Percentiles rank a stretch among this genome's conserved stretches.
phyloP scores from a whole-genome alignment of 2,329 filamentous ascomycete species.

The Apiospora rasikravindrae region DNA sequence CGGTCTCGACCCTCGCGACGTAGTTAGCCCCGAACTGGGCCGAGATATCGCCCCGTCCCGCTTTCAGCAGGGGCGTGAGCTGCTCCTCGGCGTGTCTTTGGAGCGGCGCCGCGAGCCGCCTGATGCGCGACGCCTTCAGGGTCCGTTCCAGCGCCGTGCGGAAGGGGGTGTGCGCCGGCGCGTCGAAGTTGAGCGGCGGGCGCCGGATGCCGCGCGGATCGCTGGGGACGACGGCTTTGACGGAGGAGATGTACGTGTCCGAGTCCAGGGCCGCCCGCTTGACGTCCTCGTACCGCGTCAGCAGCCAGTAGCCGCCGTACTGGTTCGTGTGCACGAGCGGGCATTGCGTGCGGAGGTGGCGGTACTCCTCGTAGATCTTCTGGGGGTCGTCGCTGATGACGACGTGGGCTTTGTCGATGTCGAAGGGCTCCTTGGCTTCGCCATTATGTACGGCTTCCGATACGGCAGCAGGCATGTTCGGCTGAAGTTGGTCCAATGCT shows the following conservation, averaged over 20 bases:
- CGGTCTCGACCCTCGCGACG: constrained; percentile 29
- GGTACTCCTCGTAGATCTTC: constrained; percentile 29
- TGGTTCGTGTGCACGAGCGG: constrained; percentile 28
- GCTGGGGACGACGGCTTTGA: constrained; percentile 27
- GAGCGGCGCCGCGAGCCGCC: constrained; percentile 25
- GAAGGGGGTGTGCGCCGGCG: constrained; percentile 30
- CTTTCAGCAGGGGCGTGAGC: constrained; percentile 24
- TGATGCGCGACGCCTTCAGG: constrained; percentile 27
- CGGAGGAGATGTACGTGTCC: constrained; percentile 26
- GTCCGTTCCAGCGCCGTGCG: constrained; percentile 30
- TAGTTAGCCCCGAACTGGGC: constrained; percentile 29
- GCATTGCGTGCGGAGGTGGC: constrained; percentile 26
- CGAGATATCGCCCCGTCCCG: constrained; percentile 26
- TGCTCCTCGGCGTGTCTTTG: constrained; percentile 25
- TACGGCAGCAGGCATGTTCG: neutral
- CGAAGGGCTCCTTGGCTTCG: constrained; percentile 1
- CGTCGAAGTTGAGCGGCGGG: constrained; percentile 31
- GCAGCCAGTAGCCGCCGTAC: constrained; percentile 31
- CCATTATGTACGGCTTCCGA: neutral
- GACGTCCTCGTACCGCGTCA: constrained; percentile 31
- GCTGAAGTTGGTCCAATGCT: neutral
- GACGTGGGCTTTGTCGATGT: constrained; percentile 27
- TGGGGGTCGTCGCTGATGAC: constrained; percentile 28
- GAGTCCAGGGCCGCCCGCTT: constrained; percentile 29
- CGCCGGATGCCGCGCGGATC: constrained; percentile 27